A percentile compares a stretch with the other conserved stretches of the same genome.
Evolutionary conservation across 371 early-diverging fungal species (phyloP).

Genomic region (Massospora cicadina): DNA sequence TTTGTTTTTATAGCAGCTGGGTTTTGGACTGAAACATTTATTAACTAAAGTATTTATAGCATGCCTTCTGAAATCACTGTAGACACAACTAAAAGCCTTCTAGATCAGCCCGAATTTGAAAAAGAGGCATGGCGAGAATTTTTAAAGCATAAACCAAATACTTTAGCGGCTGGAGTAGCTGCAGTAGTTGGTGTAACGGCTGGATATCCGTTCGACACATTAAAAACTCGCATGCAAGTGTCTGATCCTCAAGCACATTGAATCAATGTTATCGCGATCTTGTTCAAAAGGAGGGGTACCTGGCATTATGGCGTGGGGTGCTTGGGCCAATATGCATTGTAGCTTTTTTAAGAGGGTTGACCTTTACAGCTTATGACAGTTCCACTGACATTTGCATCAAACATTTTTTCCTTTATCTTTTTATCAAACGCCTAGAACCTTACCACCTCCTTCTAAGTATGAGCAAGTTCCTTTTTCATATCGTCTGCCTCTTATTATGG

Average conservation of each 20-base stretch:
- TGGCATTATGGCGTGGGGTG: constrained; percentile 9
- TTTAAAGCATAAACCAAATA: neutral
- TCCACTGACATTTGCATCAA: neutral
- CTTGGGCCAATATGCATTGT: constrained; percentile 5
- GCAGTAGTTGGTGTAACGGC: neutral
- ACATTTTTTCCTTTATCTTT: neutral
- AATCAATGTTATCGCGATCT: neutral
- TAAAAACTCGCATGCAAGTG: constrained; percentile 12
- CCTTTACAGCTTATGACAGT: constrained; percentile 7
- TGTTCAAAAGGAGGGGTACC: neutral
- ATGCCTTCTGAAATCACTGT: no score
- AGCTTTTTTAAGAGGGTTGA: neutral
- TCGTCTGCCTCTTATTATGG: constrained; percentile 3
- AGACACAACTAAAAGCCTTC: no score
- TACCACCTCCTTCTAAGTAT: neutral
- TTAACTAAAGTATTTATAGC: no score
- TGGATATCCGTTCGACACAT: constrained; percentile 9
- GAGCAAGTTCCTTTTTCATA: neutral
- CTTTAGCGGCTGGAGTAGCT: constrained; percentile 1
- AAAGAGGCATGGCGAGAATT: neutral
- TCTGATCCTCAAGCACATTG: neutral
- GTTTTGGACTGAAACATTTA: no score
- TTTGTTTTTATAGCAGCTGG: no score
- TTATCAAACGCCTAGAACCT: neutral
- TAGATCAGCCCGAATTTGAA: neutral